Evolutionary conservation across 768 basidiomycete genomes (phyloP), one percentile per base, ranked within the genome.

Genomic region (Russula abietina): DNA sequence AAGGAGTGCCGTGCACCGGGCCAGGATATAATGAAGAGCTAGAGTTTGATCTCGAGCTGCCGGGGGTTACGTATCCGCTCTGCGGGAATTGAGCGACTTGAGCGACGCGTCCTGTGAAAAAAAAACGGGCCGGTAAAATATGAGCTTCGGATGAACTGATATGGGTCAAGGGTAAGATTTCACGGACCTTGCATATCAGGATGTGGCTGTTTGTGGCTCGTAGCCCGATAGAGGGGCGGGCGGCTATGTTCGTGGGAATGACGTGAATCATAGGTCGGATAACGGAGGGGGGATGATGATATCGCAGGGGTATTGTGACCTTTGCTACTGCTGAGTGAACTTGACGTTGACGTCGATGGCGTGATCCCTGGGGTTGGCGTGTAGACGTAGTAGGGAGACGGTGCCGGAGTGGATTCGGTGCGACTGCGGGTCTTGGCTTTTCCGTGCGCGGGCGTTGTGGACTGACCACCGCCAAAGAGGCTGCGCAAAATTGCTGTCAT

Each of bases 401-500:
- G 65, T 10, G 71, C 70, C 4, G 78, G 72, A 28, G 72, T 66
- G 24, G 81, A 78, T 36, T 71, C 72, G 22, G 81, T 78, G 33
- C 79, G 79, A 53, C 69, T 71, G 65, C 80, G 78, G 41, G 78
- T 71, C 70, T 77, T 82, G 60, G 77, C 69, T 30, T 62, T 68
- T 58, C 66, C 69, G 71, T 66, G 65, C 68, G 64, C 54, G 68
- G 67, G 67, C 70, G 69, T 59, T 71, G 69, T 51, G 5, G 57
- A 32, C 10, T 55, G 58, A 17, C 67, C 68, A 43, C 73, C 74
- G 48, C 79, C 78, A 60, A 80, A 80, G 67, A 79, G 72, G 62
- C 71, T 79, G 64, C 81, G 81, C 61, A 83, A 69, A 73, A 80
- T 80, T 38, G 81, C 78, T 55, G 80, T 75, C 81, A 82, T 82